Base-by-base conservation (phyloP, 805 yeast species). In the Kluyveromyces wickerhamii region DNA sequence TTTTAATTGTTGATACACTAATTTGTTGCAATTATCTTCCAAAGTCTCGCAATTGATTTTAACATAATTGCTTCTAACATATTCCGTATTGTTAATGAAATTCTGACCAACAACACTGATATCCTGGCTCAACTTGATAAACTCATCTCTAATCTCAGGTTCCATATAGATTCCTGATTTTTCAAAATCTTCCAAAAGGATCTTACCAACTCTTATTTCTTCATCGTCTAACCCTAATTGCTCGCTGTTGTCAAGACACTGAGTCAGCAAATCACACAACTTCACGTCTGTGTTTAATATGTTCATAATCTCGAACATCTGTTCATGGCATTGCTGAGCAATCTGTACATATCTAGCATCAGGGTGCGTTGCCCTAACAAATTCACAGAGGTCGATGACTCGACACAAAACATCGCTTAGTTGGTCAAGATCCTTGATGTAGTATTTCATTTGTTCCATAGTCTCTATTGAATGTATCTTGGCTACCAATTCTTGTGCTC, bases 261-360 rank as follows among this genome's bases (percentile, higher is more conserved):
- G 49, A 15, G 70, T 68, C 26, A 92, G 66, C 29, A 72, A 74
- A 30, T 63, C 57, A 49, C 78, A 85, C 19, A 92, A 65, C 23
- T 72, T 79, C 11, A 77, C 81, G 36, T 85, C 79, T 2, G 97
- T 88, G 57, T 92, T 92, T 29, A 92, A 65, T 35, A 80, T 71
- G 57, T 87, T 92, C 98, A 92, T 92, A 57, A 79, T 88, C 51
- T 87, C 94, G 57, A 80, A 89, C 82, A 89, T 74, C 43, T 75
- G 66, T 47, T 85, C 94, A 52, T 89, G 96, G 23, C 92, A 81
- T 28, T 72, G 69, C 51, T 89, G 95, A 1, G 98, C 95, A 2
- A 87, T 88, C 25, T 67, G 67, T 8, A 81, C 68, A 69, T 84
- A 86, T 12, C 64, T 58, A 32, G 64, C 64, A 43, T 78, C 72